These are phyloP conservation scores for Syzygium oleosum DNA, from an alignment of 345 rosid genomes.

Conservation along the genomic window DNA sequence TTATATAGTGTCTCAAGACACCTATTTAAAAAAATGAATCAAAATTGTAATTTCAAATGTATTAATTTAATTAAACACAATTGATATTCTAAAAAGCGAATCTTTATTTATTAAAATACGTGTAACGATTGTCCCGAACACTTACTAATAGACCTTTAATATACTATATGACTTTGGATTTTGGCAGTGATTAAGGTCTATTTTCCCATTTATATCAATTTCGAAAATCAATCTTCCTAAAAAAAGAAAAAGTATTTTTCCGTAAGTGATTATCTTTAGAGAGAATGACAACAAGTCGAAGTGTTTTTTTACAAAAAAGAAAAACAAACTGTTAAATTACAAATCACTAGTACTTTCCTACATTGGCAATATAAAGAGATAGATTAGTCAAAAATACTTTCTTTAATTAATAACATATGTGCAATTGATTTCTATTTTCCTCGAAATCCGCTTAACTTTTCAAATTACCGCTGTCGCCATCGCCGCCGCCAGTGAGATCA, in stretches of 20 bases:
- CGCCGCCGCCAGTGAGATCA: background rate
- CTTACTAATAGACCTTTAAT: background rate
- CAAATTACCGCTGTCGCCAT: background rate
- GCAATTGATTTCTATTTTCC: rapidly evolving
- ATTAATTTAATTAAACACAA: background rate
- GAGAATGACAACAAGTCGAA: background rate
- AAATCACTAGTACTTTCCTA: background rate
- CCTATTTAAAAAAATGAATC: background rate
- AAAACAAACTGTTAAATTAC: background rate
- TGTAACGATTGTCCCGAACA: background rate
- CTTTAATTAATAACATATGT: background rate
- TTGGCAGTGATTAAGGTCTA: background rate
- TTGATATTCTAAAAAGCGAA: background rate
- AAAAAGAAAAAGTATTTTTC: too few relatives aligned
- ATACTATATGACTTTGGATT: background rate
- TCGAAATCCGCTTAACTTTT: background rate
- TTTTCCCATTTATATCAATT: too few relatives aligned
- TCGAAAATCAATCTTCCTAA: too few relatives aligned
- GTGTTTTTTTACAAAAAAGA: background rate
- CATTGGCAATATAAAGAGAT: background rate
- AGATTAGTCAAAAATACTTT: background rate
- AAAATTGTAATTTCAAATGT: background rate
- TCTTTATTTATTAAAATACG: background rate
- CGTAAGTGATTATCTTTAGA: background rate
- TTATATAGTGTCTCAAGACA: background rate